Conservation (phyloP, 1,284 basidiomycete genomes). For the Wolfiporia cocos region DNA sequence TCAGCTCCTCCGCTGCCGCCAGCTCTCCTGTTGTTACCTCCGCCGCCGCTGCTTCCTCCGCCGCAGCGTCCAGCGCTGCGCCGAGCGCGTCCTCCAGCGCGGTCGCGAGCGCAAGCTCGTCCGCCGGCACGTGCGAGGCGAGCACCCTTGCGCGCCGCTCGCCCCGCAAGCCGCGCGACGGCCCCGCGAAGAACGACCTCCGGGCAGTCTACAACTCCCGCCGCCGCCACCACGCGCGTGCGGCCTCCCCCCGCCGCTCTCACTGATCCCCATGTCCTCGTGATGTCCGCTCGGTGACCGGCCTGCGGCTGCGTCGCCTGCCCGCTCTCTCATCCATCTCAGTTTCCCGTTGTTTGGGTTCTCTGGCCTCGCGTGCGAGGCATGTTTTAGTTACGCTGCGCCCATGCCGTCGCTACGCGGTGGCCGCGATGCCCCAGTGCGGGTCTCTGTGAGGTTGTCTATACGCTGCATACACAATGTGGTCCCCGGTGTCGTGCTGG, state of each 20-base stretch:
- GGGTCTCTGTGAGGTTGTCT: no score
- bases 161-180: background rate
- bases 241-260: background rate
- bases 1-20: background rate
- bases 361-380: constrained; percentile 5
- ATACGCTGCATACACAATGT: no score
- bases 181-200: background rate
- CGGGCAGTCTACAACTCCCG: background rate
- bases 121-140: constrained; percentile 1
- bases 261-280: constrained; percentile 1
- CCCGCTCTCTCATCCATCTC: background rate
- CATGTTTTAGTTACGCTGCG: constrained; percentile 1
- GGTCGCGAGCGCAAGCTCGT: background rate
- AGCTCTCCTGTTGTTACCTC: background rate
- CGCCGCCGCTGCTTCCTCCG: background rate
- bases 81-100: constrained; percentile 1
- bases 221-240: constrained; percentile 7
- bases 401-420: constrained; percentile 1
- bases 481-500: no score
- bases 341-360: background rate
- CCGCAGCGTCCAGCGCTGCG: constrained; percentile 1
- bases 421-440: constrained; percentile 6
- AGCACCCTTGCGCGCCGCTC: constrained; percentile 2
- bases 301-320: constrained; percentile 4
- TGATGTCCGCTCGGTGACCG: background rate